These are phyloP conservation scores for Xylariaceae sp. DNA, from an alignment of 2,329 filamentous ascomycete genomes.

Conservation along the genomic window DNA sequence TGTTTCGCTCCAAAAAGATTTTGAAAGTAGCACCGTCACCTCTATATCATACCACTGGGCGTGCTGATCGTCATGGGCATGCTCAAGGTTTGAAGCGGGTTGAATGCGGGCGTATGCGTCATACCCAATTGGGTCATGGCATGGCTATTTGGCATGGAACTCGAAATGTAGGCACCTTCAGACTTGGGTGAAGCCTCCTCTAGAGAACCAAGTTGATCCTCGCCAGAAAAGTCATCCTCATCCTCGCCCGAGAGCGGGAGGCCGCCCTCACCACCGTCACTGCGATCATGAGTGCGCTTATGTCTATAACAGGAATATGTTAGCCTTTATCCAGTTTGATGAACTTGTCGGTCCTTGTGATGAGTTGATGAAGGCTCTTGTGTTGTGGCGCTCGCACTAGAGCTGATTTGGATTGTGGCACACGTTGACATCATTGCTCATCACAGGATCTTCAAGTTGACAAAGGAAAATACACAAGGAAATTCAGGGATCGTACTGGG, in stretches of 20 bases:
- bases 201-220: conserved; percentile 76
- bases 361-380: conserved; percentile 34
- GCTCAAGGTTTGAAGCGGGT: conserved; percentile 58
- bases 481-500: conserved; percentile 66
- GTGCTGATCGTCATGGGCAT: conserved; percentile 63
- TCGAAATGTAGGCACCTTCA: conserved; percentile 58
- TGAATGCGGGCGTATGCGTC: conserved; percentile 42
- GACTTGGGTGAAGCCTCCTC: conserved; percentile 75
- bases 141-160: conserved; percentile 36
- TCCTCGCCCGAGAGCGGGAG: conserved; percentile 75
- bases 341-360: conserved; percentile 26
- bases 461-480: conserved; percentile 36
- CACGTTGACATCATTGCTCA: conserved; percentile 39
- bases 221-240: conserved; percentile 76
- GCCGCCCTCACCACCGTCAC: conserved; percentile 54
- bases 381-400: conserved; percentile 33
- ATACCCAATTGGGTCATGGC: conserved; percentile 27
- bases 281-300: conserved; percentile 69
- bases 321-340: conserved; percentile 27
- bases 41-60: conserved; percentile 40
- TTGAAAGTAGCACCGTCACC: conserved; percentile 9
- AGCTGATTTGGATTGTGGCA: conserved; percentile 27
- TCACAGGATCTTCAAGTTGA: conserved; percentile 36
- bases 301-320: conserved; percentile 60
- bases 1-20: no score